Base-by-base conservation (phyloP, 352 stramenopile genomes). In the Globisporangium emineosum region DNA sequence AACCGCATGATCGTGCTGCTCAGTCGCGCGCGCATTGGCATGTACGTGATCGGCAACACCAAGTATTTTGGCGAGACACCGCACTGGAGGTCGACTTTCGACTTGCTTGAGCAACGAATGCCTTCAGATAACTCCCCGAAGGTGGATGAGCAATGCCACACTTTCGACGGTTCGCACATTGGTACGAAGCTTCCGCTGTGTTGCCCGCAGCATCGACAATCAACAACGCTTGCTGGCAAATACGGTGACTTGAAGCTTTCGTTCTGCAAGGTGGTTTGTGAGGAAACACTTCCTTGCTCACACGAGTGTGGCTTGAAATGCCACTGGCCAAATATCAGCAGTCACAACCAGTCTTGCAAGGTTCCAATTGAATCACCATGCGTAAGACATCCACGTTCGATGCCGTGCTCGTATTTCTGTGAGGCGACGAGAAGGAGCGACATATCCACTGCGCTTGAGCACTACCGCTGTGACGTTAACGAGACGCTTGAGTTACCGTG, bases 1-100 rank as follows among this genome's bases (percentile, higher is more conserved):
- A 97, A 97, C 57, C 77, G 88, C 2, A 96, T 96, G 84, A 94
- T 96, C 60, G 90, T 97, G 8, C 67, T 96, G 23, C 68, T 96
- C 29, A 94, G 85, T 72, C 85, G 90, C 60, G 88, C 90, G 50
- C 75, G 90, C 2, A 71, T 96, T 30, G 90, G 86, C 5, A 91
- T 94, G 73, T 97, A 90, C 57, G 81, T 97, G 17, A 59, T 96
- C 2, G 87, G 83, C 0, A 97, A 96, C 63, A 75, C 77, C 2
- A 73, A 81, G 37, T 97, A 96, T 69, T 96, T 96, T 58, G 75
- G 77, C 5, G 77, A 85, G 62, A 83, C 77, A 23, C 33, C 65
- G 10, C 87, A 96, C 58, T 96, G 87, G 90, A 76, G 86, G n/a
- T 74, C 77, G 13, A 93, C 88, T 3, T 73, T 97, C 2, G 64